A percentile compares a stretch with the other conserved stretches of the same genome.
These are phyloP conservation scores for Ammopiptanthus mongolicus DNA, from an alignment of 306 rosid genomes.

Conservation along the genomic window DNA sequence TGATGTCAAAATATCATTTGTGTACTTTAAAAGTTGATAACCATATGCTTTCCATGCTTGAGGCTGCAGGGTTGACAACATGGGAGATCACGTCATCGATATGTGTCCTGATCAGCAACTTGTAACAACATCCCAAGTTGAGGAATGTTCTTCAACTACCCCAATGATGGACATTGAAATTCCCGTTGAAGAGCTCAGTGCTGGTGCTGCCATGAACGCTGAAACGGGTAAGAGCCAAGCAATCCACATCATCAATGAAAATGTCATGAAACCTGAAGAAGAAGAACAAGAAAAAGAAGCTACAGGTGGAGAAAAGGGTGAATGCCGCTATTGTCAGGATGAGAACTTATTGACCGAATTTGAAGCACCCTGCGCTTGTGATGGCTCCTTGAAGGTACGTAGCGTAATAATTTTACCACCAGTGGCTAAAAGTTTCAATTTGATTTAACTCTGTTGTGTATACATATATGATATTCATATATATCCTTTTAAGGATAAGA, in stretches of 20 bases:
- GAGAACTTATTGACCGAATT: not conserved
- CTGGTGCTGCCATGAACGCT: not conserved
- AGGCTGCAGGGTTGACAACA: not conserved
- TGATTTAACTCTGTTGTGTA: not conserved
- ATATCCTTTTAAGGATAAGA: no score
- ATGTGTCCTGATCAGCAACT: not conserved
- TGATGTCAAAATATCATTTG: no score
- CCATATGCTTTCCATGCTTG: not conserved
- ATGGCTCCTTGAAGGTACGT: constrained; percentile 25
- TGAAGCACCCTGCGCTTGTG: constrained; percentile 26
- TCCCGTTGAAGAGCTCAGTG: not conserved
- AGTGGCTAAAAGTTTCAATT: not conserved
- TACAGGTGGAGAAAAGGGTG: not conserved
- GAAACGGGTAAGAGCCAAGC: no score
- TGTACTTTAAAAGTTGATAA: no score
- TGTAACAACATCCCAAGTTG: not conserved
- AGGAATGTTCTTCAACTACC: not conserved
- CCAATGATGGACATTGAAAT: not conserved
- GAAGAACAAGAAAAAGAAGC: not conserved
- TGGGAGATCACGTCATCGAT: not conserved
- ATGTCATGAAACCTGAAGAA: not conserved
- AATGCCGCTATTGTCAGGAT: constrained; percentile 26
- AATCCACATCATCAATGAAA: not conserved
- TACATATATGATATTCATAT: not conserved
- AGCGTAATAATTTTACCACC: not conserved